Percentiles rank a stretch among this genome's conserved stretches.
Evolutionary conservation across 1,284 basidiomycete species (phyloP).

Genomic region (Moesziomyces parantarcticus): DNA sequence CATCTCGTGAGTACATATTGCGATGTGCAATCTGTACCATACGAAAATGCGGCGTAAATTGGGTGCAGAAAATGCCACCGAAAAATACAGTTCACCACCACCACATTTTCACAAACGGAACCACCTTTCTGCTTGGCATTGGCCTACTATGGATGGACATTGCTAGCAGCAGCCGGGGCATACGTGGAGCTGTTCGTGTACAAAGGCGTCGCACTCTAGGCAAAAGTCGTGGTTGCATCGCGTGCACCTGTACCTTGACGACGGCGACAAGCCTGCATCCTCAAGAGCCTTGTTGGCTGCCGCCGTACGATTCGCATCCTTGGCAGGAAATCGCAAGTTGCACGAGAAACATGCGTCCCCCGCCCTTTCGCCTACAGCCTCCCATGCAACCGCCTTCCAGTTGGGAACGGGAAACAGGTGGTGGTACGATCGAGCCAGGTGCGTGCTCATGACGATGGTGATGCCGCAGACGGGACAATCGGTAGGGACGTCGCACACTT

Average conservation of each 20-base stretch:
- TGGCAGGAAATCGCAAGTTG: conserved; percentile 42
- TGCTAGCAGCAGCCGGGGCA: conserved; percentile 63
- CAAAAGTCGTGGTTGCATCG: conserved; percentile 61
- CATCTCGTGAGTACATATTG: too few species aligned
- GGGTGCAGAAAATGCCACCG: too few species aligned
- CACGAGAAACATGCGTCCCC: conserved; percentile 48
- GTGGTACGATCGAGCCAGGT: conserved; percentile 93
- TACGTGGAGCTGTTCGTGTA: conserved; percentile 62
- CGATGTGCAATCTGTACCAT: too few species aligned
- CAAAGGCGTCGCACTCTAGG: conserved; percentile 65
- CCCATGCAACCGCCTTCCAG: conserved; percentile 74
- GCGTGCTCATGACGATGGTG: conserved; percentile 97
- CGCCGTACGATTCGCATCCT: conserved; percentile 8
- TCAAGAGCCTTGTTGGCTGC: conserved; percentile 27
- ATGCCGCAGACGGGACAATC: conserved; percentile 97
- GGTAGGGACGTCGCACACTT: conserved; percentile 96
- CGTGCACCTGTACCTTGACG: conserved; percentile 60
- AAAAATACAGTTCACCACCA: too few species aligned
- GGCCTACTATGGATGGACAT: background rate
- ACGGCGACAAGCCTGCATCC: conserved; percentile 47
- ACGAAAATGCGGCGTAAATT: too few species aligned
- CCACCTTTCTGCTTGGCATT: background rate
- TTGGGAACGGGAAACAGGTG: conserved; percentile 89
- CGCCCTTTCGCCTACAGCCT: conserved; percentile 2
- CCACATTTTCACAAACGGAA: too few species aligned